Percentiles rank a stretch among this genome's conserved stretches.
Conservation (phyloP, 23 red algal species). For the Chondrus crispus region DNA sequence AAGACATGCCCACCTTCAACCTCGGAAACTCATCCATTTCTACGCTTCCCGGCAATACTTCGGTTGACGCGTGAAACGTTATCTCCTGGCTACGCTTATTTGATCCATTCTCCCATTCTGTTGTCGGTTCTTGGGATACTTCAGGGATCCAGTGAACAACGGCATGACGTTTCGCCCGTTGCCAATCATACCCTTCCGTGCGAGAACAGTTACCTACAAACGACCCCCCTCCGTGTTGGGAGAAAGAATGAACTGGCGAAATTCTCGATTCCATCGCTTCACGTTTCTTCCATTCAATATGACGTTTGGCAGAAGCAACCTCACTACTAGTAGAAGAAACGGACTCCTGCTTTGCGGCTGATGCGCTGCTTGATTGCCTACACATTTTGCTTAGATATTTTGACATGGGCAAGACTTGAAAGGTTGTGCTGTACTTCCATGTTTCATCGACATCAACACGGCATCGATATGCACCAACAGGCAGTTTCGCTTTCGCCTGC, state of each 20-base stretch:
- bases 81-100: neutral
- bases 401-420: neutral
- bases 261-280: neutral
- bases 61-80: no score
- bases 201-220: slow-evolving; percentile 29
- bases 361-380: no score
- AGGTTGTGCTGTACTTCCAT: neutral
- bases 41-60: no score
- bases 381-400: neutral
- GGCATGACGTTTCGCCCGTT: slow-evolving; percentile 19
- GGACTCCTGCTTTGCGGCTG: no score
- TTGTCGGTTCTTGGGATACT: neutral
- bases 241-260: neutral
- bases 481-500: neutral
- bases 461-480: neutral
- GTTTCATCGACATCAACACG: neutral
- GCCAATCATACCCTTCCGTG: slow-evolving; percentile 61
- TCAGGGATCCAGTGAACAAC: slow-evolving; percentile 38
- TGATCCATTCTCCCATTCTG: neutral
- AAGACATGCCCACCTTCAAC: neutral
- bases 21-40: neutral
- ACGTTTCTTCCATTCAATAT: neutral
- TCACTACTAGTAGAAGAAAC: neutral
- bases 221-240: neutral
- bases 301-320: neutral